Percentiles rank a stretch among this genome's conserved stretches.
phyloP scores from a whole-genome alignment of 768 basidiomycete genomes.

The Pulveroboletus sp. region DNA sequence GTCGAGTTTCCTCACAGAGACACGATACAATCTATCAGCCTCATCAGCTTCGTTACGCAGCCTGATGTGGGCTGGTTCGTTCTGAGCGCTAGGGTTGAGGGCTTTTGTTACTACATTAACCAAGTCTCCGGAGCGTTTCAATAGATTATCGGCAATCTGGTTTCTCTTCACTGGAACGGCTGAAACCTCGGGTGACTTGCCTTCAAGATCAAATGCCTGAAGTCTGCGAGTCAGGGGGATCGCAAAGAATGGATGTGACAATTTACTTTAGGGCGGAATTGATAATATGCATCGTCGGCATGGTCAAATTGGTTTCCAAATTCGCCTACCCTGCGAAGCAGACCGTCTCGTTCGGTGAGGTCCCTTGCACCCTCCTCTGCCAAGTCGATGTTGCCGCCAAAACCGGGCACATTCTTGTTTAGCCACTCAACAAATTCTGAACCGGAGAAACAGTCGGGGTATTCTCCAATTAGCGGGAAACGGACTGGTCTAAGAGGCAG shows the following conservation, averaged over 20 bases:
- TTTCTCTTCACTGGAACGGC: constrained; percentile 27
- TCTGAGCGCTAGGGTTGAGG: constrained; percentile 42
- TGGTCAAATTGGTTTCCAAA: constrained; percentile 79
- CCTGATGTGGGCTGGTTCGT: constrained; percentile 67
- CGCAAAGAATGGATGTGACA: constrained; percentile 6
- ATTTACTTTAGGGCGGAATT: constrained; percentile 76
- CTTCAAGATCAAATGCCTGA: constrained; percentile 31
- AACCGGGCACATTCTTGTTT: constrained; percentile 70
- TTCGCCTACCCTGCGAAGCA: constrained; percentile 75
- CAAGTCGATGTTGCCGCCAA: constrained; percentile 73
- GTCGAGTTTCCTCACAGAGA: constrained; percentile 80
- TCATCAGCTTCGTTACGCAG: constrained; percentile 76
- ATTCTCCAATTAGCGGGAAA: constrained; percentile 81
- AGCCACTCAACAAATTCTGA: constrained; percentile 89
- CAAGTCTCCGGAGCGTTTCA: constrained; percentile 68
- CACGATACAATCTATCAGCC: constrained; percentile 77
- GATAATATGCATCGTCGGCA: constrained; percentile 77
- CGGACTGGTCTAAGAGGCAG: constrained; percentile 70
- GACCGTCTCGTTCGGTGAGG: constrained; percentile 50
- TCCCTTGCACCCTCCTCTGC: constrained; percentile 70
- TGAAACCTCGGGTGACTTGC: constrained; percentile 22
- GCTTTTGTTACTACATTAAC: constrained; percentile 75
- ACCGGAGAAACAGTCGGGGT: constrained; percentile 82
- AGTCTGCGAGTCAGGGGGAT: constrained; percentile 19
- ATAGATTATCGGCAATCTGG: constrained; percentile 50